Conservation (phyloP, 1,284 basidiomycete species). For the Cutaneotrichosporon cyanovorans region DNA sequence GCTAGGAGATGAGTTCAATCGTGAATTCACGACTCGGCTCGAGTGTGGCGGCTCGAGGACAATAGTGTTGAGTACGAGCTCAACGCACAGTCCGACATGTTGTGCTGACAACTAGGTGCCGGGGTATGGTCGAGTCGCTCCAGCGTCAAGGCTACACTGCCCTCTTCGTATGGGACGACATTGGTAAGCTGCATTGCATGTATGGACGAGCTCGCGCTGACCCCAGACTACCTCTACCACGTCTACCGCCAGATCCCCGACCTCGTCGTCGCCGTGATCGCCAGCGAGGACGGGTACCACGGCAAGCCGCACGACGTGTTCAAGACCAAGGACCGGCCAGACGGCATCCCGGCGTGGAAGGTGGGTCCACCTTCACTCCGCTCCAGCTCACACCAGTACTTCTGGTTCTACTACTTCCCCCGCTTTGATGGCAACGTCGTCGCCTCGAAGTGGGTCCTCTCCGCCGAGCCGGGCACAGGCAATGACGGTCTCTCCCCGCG, state of each 20-base stretch:
- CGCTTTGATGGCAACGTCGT: slow-evolving; percentile 12
- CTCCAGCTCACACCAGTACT: slow-evolving; percentile 12
- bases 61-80: no score
- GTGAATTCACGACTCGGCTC: no score
- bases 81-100: no score
- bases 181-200: slow-evolving; percentile 12
- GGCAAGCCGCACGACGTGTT: neutral
- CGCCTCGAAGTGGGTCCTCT: slow-evolving; percentile 16
- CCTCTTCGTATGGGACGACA: slow-evolving; percentile 4
- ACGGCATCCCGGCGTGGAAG: slow-evolving; percentile 27
- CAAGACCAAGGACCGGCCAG: slow-evolving; percentile 9
- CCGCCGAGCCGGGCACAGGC: slow-evolving; percentile 5
- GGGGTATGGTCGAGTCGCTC: slow-evolving; percentile 1
- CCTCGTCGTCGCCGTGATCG: slow-evolving; percentile 18
- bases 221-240: slow-evolving; percentile 21
- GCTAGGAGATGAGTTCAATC: no score
- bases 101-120: neutral
- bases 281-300: neutral
- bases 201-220: neutral
- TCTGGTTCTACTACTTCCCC: slow-evolving; percentile 21
- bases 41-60: no score
- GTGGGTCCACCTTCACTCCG: slow-evolving; percentile 7
- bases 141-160: slow-evolving; percentile 22
- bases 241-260: slow-evolving; percentile 21
- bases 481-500: neutral